phyloP scores from a whole-genome alignment of 192 early-diverging fungal genomes.

The Dimargaris verticillata region DNA sequence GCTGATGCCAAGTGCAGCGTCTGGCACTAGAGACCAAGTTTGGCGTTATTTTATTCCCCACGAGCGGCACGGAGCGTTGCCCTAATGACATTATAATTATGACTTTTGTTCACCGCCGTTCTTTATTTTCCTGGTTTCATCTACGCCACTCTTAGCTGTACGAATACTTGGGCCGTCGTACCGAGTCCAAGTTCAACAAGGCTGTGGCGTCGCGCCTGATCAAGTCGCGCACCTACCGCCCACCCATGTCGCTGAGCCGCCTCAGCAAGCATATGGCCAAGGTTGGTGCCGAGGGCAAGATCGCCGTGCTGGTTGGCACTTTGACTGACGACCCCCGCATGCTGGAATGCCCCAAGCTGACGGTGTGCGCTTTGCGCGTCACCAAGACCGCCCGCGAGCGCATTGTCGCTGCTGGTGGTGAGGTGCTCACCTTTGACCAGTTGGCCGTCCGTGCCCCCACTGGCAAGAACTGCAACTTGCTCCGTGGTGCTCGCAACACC shows the following conservation, averaged over 20 bases:
- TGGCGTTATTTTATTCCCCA: too few relatives aligned
- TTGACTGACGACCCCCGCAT: conserved; percentile 94
- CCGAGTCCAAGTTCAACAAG: conserved; percentile 97
- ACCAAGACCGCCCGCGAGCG: conserved; percentile 92
- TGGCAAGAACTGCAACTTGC: conserved; percentile 84
- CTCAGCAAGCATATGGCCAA: conserved; percentile 64
- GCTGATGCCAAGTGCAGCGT: too few relatives aligned
- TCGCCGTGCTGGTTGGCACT: conserved; percentile 87
- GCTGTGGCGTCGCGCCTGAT: conserved; percentile 94
- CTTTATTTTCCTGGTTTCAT: too few relatives aligned
- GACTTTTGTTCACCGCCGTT: too few relatives aligned
- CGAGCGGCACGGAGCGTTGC: too few relatives aligned
- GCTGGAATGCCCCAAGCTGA: conserved; percentile 83
- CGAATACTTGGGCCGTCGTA: conserved; percentile 97
- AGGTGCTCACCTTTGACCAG: conserved; percentile 96
- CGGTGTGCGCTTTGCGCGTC: conserved; percentile 87
- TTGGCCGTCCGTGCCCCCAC: conserved; percentile 95
- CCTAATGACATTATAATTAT: too few relatives aligned
- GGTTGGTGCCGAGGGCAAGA: conserved; percentile 51
- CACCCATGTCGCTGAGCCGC: conserved; percentile 85
- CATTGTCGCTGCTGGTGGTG: conserved; percentile 97
- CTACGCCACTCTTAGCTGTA: conserved; percentile 47
- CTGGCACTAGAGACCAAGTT: too few relatives aligned
- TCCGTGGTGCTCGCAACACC: conserved; percentile 87
- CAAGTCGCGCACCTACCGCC: conserved; percentile 95